Percentiles rank a stretch among this genome's conserved stretches.
Conservation (phyloP, 768 basidiomycete species). For the Suillus occidentalis region DNA sequence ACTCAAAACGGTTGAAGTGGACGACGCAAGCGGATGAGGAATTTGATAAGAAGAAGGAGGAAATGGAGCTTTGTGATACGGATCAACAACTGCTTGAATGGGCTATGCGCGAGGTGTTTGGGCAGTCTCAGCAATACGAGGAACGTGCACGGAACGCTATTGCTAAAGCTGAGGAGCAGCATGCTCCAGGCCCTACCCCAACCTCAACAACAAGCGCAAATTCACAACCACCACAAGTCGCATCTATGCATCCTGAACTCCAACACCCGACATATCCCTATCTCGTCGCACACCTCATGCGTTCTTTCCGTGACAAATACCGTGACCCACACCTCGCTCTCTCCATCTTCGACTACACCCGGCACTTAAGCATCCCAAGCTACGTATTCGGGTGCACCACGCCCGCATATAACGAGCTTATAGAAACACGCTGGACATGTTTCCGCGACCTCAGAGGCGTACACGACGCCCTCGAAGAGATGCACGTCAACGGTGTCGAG, state of each 20-base stretch:
- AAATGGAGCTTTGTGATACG: slow-evolving; percentile 65
- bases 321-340: slow-evolving; percentile 79
- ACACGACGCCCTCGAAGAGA: slow-evolving; percentile 72
- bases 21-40: slow-evolving; percentile 51
- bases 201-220: neutral
- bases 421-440: slow-evolving; percentile 80
- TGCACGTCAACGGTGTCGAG: slow-evolving; percentile 76
- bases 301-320: slow-evolving; percentile 75
- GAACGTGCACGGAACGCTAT: slow-evolving; percentile 44
- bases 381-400: slow-evolving; percentile 92
- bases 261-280: slow-evolving; percentile 72
- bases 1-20: slow-evolving; percentile 50
- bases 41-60: slow-evolving; percentile 69
- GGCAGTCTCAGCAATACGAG: slow-evolving; percentile 50
- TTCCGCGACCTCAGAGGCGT: slow-evolving; percentile 84
- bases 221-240: neutral
- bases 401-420: slow-evolving; percentile 82
- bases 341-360: slow-evolving; percentile 78
- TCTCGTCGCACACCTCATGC: slow-evolving; percentile 76
- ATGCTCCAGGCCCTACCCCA: neutral
- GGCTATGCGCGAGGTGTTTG: slow-evolving; percentile 71
- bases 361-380: slow-evolving; percentile 69
- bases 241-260: slow-evolving; percentile 21
- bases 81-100: slow-evolving; percentile 75
- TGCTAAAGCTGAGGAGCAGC: slow-evolving; percentile 17